Evolutionary conservation across 345 rosid genomes (phyloP).

Genomic region (Noccaea bulbosa): DNA sequence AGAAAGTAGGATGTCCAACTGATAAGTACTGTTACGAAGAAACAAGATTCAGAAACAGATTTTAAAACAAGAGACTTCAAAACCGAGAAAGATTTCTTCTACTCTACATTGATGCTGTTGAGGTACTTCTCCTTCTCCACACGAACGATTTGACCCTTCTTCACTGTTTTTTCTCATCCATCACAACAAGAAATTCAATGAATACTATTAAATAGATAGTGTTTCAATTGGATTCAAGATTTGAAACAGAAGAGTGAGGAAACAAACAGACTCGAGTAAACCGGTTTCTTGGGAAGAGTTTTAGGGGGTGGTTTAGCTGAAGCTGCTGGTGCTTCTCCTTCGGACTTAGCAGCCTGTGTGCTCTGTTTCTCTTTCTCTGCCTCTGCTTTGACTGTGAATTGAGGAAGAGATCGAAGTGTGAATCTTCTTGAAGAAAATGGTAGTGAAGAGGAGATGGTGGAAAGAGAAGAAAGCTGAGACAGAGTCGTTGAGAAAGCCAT

Average conservation of each 20-base stretch:
- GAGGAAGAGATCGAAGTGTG: constrained; percentile 34
- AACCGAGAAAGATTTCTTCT: background rate
- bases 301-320: constrained; percentile 46
- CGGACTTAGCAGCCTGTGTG: constrained; percentile 43
- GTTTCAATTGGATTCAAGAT: background rate
- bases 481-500: constrained; percentile 68
- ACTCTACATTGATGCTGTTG: constrained; percentile 74
- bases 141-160: constrained; percentile 96
- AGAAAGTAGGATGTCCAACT: constrained; percentile 92
- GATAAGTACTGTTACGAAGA: constrained; percentile 68
- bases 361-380: constrained; percentile 62
- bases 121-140: constrained; percentile 98
- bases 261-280: constrained; percentile 79
- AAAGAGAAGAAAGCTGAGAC: constrained; percentile 49
- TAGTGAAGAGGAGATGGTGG: constrained; percentile 43
- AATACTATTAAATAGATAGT: no score
- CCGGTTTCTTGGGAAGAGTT: constrained; percentile 71
- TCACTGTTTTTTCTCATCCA: constrained; percentile 61
- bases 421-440: constrained; percentile 34
- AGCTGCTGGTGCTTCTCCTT: constrained; percentile 47
- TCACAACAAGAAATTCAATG: background rate
- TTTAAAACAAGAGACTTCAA: background rate
- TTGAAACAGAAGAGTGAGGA: background rate
- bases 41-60: constrained; percentile 11
- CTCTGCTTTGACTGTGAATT: constrained; percentile 47